Percentiles rank a stretch among this genome's conserved stretches.
Conservation (phyloP, 2,329 filamentous ascomycete genomes). For the Aschersonia sp. region DNA sequence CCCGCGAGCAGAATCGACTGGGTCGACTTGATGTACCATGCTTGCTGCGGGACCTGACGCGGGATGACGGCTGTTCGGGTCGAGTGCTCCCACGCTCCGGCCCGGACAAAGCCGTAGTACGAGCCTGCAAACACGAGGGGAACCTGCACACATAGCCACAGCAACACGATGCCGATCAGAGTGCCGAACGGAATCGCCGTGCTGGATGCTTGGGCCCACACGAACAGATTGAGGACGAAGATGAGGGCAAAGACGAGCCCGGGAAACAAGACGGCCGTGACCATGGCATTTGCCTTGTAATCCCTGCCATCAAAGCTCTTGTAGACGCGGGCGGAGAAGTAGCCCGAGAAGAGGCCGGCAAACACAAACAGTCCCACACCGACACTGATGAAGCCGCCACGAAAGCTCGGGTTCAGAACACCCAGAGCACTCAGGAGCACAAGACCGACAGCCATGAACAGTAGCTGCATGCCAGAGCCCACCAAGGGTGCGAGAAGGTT, state of each 20-base stretch:
- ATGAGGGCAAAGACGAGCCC: slow-evolving; percentile 61
- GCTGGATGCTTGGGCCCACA: slow-evolving; percentile 80
- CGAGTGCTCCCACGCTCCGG: slow-evolving; percentile 63
- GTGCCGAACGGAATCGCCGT: slow-evolving; percentile 77
- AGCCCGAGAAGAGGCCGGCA: slow-evolving; percentile 72
- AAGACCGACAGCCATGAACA: slow-evolving; percentile 66
- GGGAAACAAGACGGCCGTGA: slow-evolving; percentile 66
- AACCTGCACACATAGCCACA: slow-evolving; percentile 79
- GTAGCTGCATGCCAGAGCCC: slow-evolving; percentile 73
- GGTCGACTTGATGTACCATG: slow-evolving; percentile 56
- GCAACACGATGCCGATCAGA: slow-evolving; percentile 52
- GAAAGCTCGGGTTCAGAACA: slow-evolving; percentile 71
- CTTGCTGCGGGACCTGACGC: slow-evolving; percentile 58
- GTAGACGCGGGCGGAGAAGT: slow-evolving; percentile 73
- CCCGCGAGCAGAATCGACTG: slow-evolving; percentile 58
- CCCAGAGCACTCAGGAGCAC: slow-evolving; percentile 61
- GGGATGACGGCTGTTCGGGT: slow-evolving; percentile 60
- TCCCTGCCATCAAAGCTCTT: slow-evolving; percentile 66
- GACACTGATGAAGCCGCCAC: slow-evolving; percentile 79
- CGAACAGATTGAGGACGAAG: slow-evolving; percentile 74
- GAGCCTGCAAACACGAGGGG: slow-evolving; percentile 71
- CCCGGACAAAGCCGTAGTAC: slow-evolving; percentile 58
- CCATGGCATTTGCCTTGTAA: slow-evolving; percentile 61
- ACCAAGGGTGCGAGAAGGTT: slow-evolving; percentile 65
- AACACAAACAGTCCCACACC: slow-evolving; percentile 72